A percentile compares a stretch with the other conserved stretches of the same genome.
phyloP scores from a whole-genome alignment of 352 stramenopile species.

The Globisporangium ultimum region DNA sequence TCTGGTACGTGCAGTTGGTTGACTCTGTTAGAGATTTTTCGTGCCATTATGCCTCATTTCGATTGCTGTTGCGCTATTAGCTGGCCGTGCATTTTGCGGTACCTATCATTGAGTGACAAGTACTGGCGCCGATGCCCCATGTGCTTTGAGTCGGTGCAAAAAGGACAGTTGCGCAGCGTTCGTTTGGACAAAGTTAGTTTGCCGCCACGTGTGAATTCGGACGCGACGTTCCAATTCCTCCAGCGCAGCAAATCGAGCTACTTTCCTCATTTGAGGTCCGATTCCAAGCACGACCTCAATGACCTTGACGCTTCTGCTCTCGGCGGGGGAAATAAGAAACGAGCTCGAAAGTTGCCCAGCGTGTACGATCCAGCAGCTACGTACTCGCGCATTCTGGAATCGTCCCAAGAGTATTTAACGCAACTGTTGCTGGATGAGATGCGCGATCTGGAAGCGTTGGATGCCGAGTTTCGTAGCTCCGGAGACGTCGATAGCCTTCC shows the following conservation, averaged over 20 bases:
- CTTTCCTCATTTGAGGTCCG: constrained; percentile 52
- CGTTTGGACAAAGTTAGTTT: constrained; percentile 54
- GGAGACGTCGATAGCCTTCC: constrained; percentile 72
- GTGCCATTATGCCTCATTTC: not conserved
- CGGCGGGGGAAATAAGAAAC: constrained; percentile 18
- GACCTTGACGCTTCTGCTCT: not conserved
- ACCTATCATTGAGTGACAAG: constrained; percentile 82
- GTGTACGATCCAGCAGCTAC: constrained; percentile 63
- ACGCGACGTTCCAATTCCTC: constrained; percentile 71
- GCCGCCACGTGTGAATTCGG: constrained; percentile 46
- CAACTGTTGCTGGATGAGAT: constrained; percentile 62
- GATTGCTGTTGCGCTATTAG: constrained; percentile 22
- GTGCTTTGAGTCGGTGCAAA: constrained; percentile 87
- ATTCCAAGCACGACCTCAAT: not conserved
- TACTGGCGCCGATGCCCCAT: constrained; percentile 87
- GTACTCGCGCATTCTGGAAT: constrained; percentile 73
- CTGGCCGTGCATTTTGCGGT: constrained; percentile 82
- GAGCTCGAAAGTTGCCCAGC: constrained; percentile 46
- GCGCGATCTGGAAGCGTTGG: constrained; percentile 64
- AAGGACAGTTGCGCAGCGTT: constrained; percentile 73
- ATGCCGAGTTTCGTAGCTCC: constrained; percentile 65
- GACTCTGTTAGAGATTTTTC: no score
- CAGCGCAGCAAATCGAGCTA: constrained; percentile 67
- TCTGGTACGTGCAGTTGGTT: constrained; percentile 43
- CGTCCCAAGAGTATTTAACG: constrained; percentile 58